These are phyloP conservation scores for Dryadomyces quercus-mongolicae DNA, from an alignment of 2,329 filamentous ascomycete genomes.

Conservation along the genomic window DNA sequence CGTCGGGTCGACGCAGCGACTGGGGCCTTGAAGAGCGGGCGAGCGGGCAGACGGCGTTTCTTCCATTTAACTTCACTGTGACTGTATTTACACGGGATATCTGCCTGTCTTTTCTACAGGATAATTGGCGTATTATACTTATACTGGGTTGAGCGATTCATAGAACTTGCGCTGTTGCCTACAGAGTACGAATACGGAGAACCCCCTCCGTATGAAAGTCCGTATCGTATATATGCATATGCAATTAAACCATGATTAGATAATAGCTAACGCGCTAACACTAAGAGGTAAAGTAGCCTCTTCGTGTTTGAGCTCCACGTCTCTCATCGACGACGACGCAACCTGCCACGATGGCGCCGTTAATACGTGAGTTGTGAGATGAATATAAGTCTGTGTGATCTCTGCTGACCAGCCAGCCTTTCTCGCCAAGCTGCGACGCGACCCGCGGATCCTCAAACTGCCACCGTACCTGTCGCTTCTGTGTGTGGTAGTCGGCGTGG, in stretches of 20 bases:
- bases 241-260: neutral
- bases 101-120: neutral
- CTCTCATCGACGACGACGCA: neutral
- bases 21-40: constrained; percentile 48
- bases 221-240: neutral
- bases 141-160: no score
- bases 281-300: neutral
- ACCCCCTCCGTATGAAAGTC: no score
- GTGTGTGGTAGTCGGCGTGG: constrained; percentile 72
- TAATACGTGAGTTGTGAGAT: constrained; percentile 38
- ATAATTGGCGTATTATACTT: neutral
- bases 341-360: constrained; percentile 33
- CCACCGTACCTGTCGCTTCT: constrained; percentile 80
- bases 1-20: constrained; percentile 51
- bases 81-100: neutral
- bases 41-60: neutral
- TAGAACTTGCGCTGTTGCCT: no score
- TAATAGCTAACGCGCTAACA: neutral
- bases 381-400: neutral
- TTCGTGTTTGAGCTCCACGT: neutral
- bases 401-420: constrained; percentile 32
- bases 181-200: no score
- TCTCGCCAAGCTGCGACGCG: constrained; percentile 59
- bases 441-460: constrained; percentile 69
- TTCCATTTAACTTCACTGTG: neutral